Evolutionary conservation across 768 basidiomycete species (phyloP).

Genomic region (Imleria badia): DNA sequence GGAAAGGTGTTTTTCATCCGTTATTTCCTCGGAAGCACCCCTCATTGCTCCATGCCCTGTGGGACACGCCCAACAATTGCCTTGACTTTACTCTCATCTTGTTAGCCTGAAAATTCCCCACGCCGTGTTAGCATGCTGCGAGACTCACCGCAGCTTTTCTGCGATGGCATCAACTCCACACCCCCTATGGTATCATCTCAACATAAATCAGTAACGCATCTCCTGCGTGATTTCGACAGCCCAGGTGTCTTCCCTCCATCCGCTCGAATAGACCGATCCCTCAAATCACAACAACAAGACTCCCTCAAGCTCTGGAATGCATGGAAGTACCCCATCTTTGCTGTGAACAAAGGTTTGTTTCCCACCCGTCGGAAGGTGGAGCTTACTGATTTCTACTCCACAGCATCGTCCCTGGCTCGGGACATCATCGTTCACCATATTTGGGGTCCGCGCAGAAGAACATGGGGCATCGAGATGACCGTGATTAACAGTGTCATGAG

Average conservation of each 20-base stretch:
- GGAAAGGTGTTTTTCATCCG: constrained; percentile 10
- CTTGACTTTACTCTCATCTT: not conserved
- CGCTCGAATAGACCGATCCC: constrained; percentile 64
- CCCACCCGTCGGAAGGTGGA: not conserved
- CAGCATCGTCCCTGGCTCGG: constrained; percentile 43
- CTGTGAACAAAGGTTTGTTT: constrained; percentile 59
- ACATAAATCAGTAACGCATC: constrained; percentile 18
- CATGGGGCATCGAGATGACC: constrained; percentile 96
- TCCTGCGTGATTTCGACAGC: constrained; percentile 56
- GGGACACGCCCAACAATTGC: not conserved
- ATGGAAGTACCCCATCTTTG: constrained; percentile 69
- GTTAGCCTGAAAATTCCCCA: not conserved
- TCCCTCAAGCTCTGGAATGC: constrained; percentile 66
- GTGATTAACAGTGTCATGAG: constrained; percentile 83
- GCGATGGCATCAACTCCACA: constrained; percentile 6
- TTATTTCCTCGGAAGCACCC: not conserved
- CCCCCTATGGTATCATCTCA: constrained; percentile 18
- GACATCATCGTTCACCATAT: constrained; percentile 79
- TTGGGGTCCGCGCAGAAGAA: constrained; percentile 83
- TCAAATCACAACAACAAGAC: constrained; percentile 55
- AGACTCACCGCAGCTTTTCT: constrained; percentile 24
- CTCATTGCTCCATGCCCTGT: not conserved
- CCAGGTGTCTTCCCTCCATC: constrained; percentile 74
- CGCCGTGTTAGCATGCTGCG: constrained; percentile 20
- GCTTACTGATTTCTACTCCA: not conserved